Evolutionary conservation across 345 rosid genomes (phyloP), one percentile per base, ranked within the genome.

Genomic region (Syzygium jambos): DNA sequence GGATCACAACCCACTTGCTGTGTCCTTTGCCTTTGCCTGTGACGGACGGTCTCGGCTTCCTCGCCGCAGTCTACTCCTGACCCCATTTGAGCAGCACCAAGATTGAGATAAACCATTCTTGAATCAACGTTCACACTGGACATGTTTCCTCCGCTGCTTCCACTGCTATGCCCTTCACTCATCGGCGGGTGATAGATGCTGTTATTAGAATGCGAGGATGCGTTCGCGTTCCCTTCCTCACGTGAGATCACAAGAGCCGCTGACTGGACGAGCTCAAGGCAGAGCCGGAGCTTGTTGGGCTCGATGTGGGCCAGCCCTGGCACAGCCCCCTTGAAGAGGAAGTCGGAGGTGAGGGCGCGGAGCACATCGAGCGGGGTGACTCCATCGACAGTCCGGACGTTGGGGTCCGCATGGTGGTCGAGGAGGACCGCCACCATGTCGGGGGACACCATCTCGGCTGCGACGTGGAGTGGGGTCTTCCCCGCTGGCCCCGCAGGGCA

Each of bases 381-480:
- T n/a, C 98, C 99, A 84, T 97, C 99, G 1, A 98, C 98, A 10
- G 99, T 96, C 84, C 98, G 85, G 7, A 96, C 98, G 87, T 96
- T 98, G 4, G 99, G 99, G 89, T 98, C 98, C 0, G 99, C 99
- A 63, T 98, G 99, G 78, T 98, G 99, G 86, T 98, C 99, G 8
- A 98, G 92, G 52, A 98, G 92, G 16, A 98, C 99, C 9, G 99
- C 95, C 65, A 96, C 99, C 99, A 98, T 98, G 87, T 98, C 99
- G 0, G 99, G 98, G 22, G 99, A 98, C 49, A 98, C 99, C 99
- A 98, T 96, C 89, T 98, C 99, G 9, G 99, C 97, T 1, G 99
- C 99, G 8, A 96, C 90, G 88, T 98, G 99, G 30, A 98, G 96
- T 3, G 99, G 98, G 43, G 99, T 96, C 90, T 96, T 98, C 16